Conservation (phyloP, 257 asterid genomes). For the Nicotiana noctiflora region DNA sequence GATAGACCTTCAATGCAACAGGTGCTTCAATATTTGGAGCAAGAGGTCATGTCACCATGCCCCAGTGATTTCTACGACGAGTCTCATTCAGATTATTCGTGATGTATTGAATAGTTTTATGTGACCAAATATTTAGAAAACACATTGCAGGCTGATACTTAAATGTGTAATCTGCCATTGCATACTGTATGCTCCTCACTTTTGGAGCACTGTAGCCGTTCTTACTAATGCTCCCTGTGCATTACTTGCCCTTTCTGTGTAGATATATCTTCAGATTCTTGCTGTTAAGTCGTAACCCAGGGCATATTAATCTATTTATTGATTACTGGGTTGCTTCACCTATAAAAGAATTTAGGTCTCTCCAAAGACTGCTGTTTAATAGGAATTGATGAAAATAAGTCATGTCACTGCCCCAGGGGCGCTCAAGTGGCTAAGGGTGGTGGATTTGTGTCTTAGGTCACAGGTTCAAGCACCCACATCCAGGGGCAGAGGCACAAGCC, state of each 20-base stretch:
- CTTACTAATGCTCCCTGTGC: background rate
- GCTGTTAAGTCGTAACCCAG: background rate
- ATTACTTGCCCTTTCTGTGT: background rate
- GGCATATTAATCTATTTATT: background rate
- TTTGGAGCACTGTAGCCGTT: background rate
- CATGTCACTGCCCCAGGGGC: too few relatives aligned
- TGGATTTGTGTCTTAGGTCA: too few relatives aligned
- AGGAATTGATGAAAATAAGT: background rate
- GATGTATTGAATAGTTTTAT: background rate
- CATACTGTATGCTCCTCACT: background rate
- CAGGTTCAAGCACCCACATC: too few relatives aligned
- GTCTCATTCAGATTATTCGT: slow-evolving; percentile 75
- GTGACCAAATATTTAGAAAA: background rate
- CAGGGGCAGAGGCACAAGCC: too few relatives aligned
- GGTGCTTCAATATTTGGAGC: slow-evolving; percentile 83
- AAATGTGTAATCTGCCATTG: background rate
- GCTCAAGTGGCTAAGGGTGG: too few relatives aligned
- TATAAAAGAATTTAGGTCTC: background rate
- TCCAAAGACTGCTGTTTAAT: background rate
- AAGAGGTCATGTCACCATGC: slow-evolving; percentile 91
- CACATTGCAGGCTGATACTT: background rate
- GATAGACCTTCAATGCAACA: slow-evolving; percentile 87
- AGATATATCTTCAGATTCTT: background rate
- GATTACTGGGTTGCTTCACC: background rate
- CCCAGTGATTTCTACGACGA: slow-evolving; percentile 72